Evolutionary conservation across 1,284 basidiomycete genomes (phyloP).

Genomic region (Austroboletus rostrupii): DNA sequence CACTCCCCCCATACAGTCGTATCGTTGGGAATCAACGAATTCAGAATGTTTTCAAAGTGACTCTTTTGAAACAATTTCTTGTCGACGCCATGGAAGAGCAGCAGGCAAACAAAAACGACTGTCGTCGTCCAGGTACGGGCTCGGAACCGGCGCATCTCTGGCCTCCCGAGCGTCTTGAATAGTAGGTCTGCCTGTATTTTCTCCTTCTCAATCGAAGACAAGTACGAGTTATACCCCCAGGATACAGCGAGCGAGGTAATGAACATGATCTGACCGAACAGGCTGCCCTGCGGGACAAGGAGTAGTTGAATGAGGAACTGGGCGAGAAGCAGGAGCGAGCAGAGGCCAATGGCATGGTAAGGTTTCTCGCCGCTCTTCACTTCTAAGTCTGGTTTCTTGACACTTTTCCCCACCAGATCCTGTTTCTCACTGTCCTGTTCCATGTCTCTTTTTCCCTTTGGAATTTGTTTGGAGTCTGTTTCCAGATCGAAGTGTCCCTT

Average conservation of each 20-base stretch:
- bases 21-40: slow-evolving; percentile 10
- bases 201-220: slow-evolving; percentile 27
- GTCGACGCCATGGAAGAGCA: slow-evolving; percentile 15
- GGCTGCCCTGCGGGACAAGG: slow-evolving; percentile 25
- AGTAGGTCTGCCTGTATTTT: slow-evolving; percentile 24
- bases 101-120: slow-evolving; percentile 17
- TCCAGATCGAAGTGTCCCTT: background rate
- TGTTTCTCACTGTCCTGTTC: no score
- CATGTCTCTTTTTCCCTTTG: no score
- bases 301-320: slow-evolving; percentile 28
- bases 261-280: slow-evolving; percentile 31
- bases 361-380: background rate
- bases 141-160: slow-evolving; percentile 10
- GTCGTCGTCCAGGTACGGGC: slow-evolving; percentile 14
- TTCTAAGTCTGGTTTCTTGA: background rate
- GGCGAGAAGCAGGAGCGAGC: slow-evolving; percentile 14
- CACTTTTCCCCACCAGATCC: background rate
- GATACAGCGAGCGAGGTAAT: slow-evolving; percentile 23
- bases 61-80: background rate
- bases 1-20: slow-evolving; percentile 26
- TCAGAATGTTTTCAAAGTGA: background rate
- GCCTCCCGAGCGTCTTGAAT: slow-evolving; percentile 10
- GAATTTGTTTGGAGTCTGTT: background rate
- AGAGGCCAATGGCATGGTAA: slow-evolving; percentile 10
- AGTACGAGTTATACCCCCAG: slow-evolving; percentile 25